phyloP scores from a whole-genome alignment of 1,284 basidiomycete genomes.

The Rhodotorula sp. region DNA sequence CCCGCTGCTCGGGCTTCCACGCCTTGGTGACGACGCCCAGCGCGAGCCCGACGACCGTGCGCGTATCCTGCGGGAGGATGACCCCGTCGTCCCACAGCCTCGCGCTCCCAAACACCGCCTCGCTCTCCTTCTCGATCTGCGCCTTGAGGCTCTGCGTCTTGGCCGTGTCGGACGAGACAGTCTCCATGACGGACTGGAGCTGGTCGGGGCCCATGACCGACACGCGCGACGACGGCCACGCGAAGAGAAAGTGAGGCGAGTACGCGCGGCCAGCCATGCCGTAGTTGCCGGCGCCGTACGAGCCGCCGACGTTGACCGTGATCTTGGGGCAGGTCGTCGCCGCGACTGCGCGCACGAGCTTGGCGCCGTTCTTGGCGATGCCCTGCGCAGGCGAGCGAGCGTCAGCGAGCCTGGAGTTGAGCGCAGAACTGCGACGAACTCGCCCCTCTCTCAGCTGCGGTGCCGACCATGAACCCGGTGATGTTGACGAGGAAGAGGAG shows the following conservation, averaged over 20 bases:
- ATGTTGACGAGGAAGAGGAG: constrained; percentile 92
- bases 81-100: constrained; percentile 89
- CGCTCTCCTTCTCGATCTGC: constrained; percentile 83
- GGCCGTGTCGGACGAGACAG: constrained; percentile 77
- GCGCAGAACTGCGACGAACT: background rate
- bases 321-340: constrained; percentile 88
- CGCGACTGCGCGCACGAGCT: constrained; percentile 96
- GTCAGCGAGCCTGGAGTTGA: background rate
- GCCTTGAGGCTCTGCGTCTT: constrained; percentile 70
- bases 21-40: constrained; percentile 63
- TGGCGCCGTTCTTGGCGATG: constrained; percentile 94
- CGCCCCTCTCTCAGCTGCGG: constrained; percentile 46
- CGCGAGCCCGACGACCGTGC: constrained; percentile 79
- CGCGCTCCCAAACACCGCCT: constrained; percentile 80
- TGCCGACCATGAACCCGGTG: constrained; percentile 54
- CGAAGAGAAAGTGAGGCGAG: constrained; percentile 90
- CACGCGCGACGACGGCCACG: constrained; percentile 96
- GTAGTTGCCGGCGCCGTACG: constrained; percentile 74
- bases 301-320: constrained; percentile 90
- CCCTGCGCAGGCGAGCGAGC: constrained; percentile 63
- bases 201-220: constrained; percentile 94
- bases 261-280: constrained; percentile 58
- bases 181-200: constrained; percentile 85
- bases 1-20: constrained; percentile 50
- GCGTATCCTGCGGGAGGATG: constrained; percentile 85